A percentile compares a stretch with the other conserved stretches of the same genome.
phyloP scores from a whole-genome alignment of 768 basidiomycete species.

The Russula sp. region DNA sequence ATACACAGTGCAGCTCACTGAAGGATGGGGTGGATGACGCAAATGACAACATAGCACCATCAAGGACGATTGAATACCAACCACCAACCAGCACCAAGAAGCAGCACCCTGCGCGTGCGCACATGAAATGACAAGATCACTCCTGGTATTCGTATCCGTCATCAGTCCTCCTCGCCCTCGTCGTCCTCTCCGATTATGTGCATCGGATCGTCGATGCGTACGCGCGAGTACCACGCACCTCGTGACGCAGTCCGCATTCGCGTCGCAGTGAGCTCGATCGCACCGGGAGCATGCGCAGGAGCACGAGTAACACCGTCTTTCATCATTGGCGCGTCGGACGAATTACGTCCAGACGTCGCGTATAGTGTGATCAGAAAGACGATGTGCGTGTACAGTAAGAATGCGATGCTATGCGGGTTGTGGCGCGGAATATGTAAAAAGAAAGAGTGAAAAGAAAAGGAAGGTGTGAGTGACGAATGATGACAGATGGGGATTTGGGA shows the following conservation, averaged over 20 bases:
- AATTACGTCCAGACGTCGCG: slow-evolving; percentile 58
- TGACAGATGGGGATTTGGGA: neutral
- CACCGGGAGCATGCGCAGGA: slow-evolving; percentile 33
- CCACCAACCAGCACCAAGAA: neutral
- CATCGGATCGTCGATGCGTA: slow-evolving; percentile 42
- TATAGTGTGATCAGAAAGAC: slow-evolving; percentile 70
- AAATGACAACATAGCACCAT: neutral
- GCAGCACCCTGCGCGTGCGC: neutral
- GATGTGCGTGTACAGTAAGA: slow-evolving; percentile 73
- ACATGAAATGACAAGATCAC: neutral
- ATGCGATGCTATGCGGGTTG: slow-evolving; percentile 52
- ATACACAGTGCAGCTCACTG: neutral
- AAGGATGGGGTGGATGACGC: neutral
- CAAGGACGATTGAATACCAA: neutral
- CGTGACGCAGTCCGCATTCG: slow-evolving; percentile 41
- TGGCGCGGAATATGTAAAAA: neutral
- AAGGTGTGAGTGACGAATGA: neutral
- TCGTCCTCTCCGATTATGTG: slow-evolving; percentile 59
- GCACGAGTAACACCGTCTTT: neutral
- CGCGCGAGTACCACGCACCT: slow-evolving; percentile 56
- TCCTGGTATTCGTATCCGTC: neutral
- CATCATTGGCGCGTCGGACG: slow-evolving; percentile 32
- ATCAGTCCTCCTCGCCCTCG: slow-evolving; percentile 16
- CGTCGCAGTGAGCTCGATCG: slow-evolving; percentile 45
- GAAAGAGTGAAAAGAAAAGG: slow-evolving; percentile 22